Base-by-base conservation (phyloP, 495 filamentous ascomycete species). In the Hypoxylon fragiforme region DNA sequence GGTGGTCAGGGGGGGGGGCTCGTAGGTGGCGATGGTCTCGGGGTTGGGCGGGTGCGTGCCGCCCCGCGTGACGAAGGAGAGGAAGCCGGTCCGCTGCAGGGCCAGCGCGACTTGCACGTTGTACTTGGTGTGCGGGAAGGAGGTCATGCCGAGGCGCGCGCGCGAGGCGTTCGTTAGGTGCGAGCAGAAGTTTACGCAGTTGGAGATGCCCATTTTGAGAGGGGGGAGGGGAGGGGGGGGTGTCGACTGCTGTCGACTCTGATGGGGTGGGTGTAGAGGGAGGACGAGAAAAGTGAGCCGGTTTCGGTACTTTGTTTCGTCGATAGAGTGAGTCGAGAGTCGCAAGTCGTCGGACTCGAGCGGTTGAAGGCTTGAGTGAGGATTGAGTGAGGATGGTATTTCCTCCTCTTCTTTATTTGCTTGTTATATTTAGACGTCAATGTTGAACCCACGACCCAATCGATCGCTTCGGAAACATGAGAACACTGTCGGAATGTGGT, bases 81-180 rank as follows among this genome's bases (percentile, higher is more conserved):
- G 67, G 78, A 91, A 91, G 57, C 94, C 94, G 24, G 83, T 74
- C 43, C 85, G 80, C 73, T 96, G 94, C 13, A 98, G 81, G 12
- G 85, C 84, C 7, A 92, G 82, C 32, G 82, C 78, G 5, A 97
- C 79, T 18, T 69, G 71, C 46, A 95, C 85, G 76, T 91, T 89
- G 59, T 92, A 83, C 49, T 90, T 91, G 26, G 82, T 86, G 72
- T 84, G 84, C 35, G 89, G 89, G 44, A 97, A 79, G 5, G 90
- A 94, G 32, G 95, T 97, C 2, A 95, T 79, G 50, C 88, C 89
- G 2, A 98, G 84, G 0, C 87, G 87, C 5, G 89, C 92, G 67
- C 85, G 86, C 40, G 88, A 86, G 63, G 88, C 89, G 77, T 98
- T 98, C 75, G 96, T 91, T 30, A 98, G 81, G 78, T 97, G 94